A percentile compares a stretch with the other conserved stretches of the same genome.
phyloP scores from a whole-genome alignment of 1,284 basidiomycete genomes.

The Papiliotrema nemorosa region DNA sequence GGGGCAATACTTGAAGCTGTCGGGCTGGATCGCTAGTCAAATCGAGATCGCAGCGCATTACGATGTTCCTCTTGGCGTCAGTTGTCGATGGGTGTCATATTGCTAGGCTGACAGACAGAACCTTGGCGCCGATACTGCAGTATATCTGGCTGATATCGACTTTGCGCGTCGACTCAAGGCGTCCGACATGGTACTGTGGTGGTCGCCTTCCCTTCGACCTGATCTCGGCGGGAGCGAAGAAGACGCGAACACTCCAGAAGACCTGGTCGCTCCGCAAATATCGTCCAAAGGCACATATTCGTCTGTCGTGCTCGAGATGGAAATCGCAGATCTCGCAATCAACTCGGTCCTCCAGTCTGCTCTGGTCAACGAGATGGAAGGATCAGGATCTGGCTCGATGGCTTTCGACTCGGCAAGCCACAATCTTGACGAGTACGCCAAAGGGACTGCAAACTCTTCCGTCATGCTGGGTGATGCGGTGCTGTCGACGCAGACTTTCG shows the following conservation, averaged over 20 bases:
- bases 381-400: constrained; percentile 77
- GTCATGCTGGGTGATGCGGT: constrained; percentile 86
- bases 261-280: constrained; percentile 82
- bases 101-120: constrained; percentile 55
- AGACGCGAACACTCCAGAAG: constrained; percentile 71
- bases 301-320: constrained; percentile 88
- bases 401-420: constrained; percentile 91
- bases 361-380: constrained; percentile 94
- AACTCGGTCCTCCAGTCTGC: constrained; percentile 93
- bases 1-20: constrained; percentile 72
- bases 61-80: constrained; percentile 75
- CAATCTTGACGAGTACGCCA: constrained; percentile 86
- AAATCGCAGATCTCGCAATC: constrained; percentile 86
- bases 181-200: constrained; percentile 94
- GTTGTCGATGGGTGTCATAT: constrained; percentile 9
- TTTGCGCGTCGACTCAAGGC: constrained; percentile 81
- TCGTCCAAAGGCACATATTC: constrained; percentile 80
- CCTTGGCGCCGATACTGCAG: constrained; percentile 81
- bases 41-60: constrained; percentile 84
- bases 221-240: constrained; percentile 93
- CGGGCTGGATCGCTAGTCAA: constrained; percentile 76
- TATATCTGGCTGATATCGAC: constrained; percentile 83
- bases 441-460: constrained; percentile 65
- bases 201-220: constrained; percentile 84
- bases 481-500: constrained; percentile 85